Conservation (phyloP, 2,329 filamentous ascomycete genomes). For the Fusarium piperis region DNA sequence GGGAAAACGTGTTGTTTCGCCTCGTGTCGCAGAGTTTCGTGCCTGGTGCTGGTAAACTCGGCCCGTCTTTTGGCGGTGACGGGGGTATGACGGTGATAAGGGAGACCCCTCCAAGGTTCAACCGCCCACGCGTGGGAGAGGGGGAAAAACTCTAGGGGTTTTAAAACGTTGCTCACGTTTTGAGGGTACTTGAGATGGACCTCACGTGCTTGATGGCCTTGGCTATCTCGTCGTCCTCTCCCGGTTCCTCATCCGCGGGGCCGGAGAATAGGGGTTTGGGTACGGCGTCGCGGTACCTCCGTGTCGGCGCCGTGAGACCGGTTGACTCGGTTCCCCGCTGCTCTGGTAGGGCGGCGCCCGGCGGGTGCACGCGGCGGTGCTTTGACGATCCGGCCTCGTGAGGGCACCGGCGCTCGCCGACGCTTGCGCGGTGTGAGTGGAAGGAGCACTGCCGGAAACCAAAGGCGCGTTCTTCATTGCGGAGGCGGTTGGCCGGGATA, state of each 20-base stretch:
- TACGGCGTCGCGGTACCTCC: constrained; percentile 34
- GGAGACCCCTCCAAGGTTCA: constrained; percentile 17
- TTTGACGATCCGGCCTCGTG: constrained; percentile 45
- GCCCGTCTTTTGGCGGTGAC: constrained; percentile 1
- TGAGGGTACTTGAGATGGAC: constrained; percentile 45
- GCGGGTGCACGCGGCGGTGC: constrained; percentile 17
- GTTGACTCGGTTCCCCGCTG: constrained; percentile 19
- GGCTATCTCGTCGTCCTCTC: constrained; percentile 43
- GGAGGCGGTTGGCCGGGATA: constrained; percentile 64
- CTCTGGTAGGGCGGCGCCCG: constrained; percentile 3
- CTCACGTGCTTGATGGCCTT: constrained; percentile 45
- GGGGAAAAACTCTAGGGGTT: background rate
- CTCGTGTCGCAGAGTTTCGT: constrained; percentile 1
- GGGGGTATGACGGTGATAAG: constrained; percentile 19
- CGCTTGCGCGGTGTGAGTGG: constrained; percentile 64
- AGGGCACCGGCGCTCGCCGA: constrained; percentile 65
- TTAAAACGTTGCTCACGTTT: constrained; percentile 26
- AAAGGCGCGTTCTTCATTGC: constrained; percentile 66
- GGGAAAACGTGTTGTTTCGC: constrained; percentile 6
- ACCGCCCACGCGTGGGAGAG: background rate
- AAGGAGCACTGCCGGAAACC: constrained; percentile 71
- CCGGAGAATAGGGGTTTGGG: constrained; percentile 44
- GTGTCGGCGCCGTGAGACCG: constrained; percentile 36
- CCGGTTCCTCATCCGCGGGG: constrained; percentile 32
- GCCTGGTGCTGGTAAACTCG: background rate